These are phyloP conservation scores for Termitomyces sp. DNA, from an alignment of 768 basidiomycete genomes.

Conservation along the genomic window DNA sequence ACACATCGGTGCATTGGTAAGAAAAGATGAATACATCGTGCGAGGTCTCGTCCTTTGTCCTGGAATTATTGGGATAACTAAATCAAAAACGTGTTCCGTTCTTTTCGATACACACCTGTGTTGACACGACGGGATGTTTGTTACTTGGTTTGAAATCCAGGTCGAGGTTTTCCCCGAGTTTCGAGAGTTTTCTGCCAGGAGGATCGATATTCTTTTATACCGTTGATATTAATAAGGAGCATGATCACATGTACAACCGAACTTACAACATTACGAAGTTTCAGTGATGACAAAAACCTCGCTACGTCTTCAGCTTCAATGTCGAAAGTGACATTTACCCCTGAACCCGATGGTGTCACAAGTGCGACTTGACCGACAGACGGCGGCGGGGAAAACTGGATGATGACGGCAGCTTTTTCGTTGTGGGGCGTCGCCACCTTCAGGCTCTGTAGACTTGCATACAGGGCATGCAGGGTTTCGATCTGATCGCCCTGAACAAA, in stretches of 20 bases:
- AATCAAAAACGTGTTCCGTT: not conserved
- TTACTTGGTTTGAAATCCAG: slow-evolving; percentile 13
- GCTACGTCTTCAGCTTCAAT: slow-evolving; percentile 26
- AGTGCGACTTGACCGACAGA: slow-evolving; percentile 27
- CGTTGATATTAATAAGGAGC: not conserved
- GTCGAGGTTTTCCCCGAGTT: slow-evolving; percentile 15
- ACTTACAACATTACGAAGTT: slow-evolving; percentile 42
- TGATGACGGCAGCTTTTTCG: slow-evolving; percentile 22
- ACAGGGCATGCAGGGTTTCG: slow-evolving; percentile 46
- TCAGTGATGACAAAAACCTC: slow-evolving; percentile 36
- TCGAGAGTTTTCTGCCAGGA: slow-evolving; percentile 18
- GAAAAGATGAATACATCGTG: slow-evolving; percentile 13
- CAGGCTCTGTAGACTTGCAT: slow-evolving; percentile 23
- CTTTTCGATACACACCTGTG: slow-evolving; percentile 13
- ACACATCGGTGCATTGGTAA: not conserved
- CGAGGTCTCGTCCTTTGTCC: slow-evolving; percentile 20
- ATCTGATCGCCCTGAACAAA: slow-evolving; percentile 31
- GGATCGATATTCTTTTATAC: slow-evolving; percentile 9
- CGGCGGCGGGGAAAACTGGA: slow-evolving; percentile 31
- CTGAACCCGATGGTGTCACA: slow-evolving; percentile 10
- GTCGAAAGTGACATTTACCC: slow-evolving; percentile 28
- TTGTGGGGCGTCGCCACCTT: slow-evolving; percentile 19
- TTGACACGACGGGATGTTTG: slow-evolving; percentile 9
- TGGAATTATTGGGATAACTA: not conserved
- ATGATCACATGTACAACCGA: not conserved